phyloP scores from a whole-genome alignment of 805 yeast genomes.

The Metschnikowia baotianmanensis region DNA sequence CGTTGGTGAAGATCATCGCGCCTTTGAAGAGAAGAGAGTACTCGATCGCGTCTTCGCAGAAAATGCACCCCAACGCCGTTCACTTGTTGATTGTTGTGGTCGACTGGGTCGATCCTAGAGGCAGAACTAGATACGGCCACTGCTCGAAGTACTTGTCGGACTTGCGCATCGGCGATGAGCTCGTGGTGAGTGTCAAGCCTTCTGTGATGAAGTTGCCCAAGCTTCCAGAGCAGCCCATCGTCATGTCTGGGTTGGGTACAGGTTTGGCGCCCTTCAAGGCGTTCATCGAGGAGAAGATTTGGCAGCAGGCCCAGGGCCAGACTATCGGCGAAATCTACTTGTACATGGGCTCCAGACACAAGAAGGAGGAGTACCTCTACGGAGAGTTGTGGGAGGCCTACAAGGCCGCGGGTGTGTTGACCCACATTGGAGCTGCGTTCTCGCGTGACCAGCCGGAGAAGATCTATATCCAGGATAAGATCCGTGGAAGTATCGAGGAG shows the following conservation, averaged over 20 bases:
- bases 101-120: conserved; percentile 87
- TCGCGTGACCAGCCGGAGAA: conserved; percentile 96
- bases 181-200: conserved; percentile 93
- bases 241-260: conserved; percentile 97
- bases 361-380: conserved; percentile 89
- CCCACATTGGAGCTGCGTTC: conserved; percentile 96
- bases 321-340: conserved; percentile 87
- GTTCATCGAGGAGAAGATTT: conserved; percentile 89
- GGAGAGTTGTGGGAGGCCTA: conserved; percentile 98
- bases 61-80: conserved; percentile 84
- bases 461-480: conserved; percentile 92
- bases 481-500: conserved; percentile 69
- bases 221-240: conserved; percentile 79
- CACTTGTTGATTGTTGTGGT: conserved; percentile 93
- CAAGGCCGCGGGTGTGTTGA: conserved; percentile 84
- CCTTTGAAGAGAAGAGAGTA: conserved; percentile 96
- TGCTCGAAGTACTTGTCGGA: conserved; percentile 89
- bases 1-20: conserved; percentile 69
- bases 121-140: conserved; percentile 88
- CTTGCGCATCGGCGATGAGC: conserved; percentile 72
- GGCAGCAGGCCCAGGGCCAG: conserved; percentile 87
- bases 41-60: conserved; percentile 96
- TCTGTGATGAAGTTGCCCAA: conserved; percentile 96
- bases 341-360: conserved; percentile 92
- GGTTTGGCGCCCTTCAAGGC: conserved; percentile 99